A percentile compares a stretch with the other conserved stretches of the same genome.
Conservation (phyloP, 2,329 filamentous ascomycete species). For the Colletotrichum nymphaeae region DNA sequence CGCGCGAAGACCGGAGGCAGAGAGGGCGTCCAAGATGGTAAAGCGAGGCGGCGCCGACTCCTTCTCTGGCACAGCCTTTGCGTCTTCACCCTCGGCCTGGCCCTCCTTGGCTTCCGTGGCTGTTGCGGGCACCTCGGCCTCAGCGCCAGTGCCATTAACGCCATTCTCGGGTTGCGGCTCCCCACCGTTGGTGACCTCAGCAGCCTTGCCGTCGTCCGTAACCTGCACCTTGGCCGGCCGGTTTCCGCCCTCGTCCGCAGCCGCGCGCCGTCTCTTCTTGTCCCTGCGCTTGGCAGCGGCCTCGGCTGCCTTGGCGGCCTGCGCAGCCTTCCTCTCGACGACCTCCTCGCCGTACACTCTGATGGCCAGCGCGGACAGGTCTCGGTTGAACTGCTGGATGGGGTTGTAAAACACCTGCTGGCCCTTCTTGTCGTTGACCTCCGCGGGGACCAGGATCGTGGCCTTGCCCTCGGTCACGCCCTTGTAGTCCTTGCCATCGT, state of each 20-base stretch:
- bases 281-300: constrained; percentile 43
- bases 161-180: not conserved
- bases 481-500: constrained; percentile 61
- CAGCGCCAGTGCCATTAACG: constrained; percentile 32
- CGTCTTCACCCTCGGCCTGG: constrained; percentile 21
- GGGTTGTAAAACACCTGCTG: constrained; percentile 98
- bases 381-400: constrained; percentile 98
- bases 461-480: constrained; percentile 67
- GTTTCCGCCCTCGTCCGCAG: constrained; percentile 61
- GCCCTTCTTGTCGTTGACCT: constrained; percentile 51
- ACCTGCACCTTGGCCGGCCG: constrained; percentile 44
- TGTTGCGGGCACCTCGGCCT: constrained; percentile 25
- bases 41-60: constrained; percentile 57
- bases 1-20: constrained; percentile 91
- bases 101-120: constrained; percentile 24
- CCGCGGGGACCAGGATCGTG: constrained; percentile 65
- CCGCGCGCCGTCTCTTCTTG: constrained; percentile 54
- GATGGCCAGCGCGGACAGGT: constrained; percentile 92
- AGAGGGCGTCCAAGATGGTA: constrained; percentile 93
- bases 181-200: constrained; percentile 32
- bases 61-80: constrained; percentile 8
- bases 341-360: constrained; percentile 83
- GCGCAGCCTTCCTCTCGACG: constrained; percentile 58
- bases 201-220: constrained; percentile 28
- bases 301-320: constrained; percentile 48